Conservation (phyloP, 306 rosid species). For the Argentina anserina region DNA sequence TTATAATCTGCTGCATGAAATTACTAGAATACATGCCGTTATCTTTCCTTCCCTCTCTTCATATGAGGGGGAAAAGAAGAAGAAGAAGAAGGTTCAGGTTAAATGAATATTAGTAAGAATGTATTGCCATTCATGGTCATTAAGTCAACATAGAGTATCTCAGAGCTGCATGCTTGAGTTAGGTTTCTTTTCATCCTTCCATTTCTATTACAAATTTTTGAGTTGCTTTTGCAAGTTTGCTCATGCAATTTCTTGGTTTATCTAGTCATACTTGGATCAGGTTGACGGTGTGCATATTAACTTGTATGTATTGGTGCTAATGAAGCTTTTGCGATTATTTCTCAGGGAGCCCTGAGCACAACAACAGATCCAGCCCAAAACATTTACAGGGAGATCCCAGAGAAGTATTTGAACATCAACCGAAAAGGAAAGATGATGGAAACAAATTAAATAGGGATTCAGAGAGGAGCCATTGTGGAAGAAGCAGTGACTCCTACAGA, state of each 20-base stretch:
- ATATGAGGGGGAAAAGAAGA: no score
- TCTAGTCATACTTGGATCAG: not conserved
- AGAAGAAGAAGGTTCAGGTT: not conserved
- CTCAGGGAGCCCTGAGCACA: constrained; percentile 64
- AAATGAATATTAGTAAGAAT: not conserved
- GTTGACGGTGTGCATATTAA: not conserved
- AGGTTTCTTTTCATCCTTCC: not conserved
- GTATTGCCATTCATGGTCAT: not conserved
- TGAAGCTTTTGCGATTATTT: constrained; percentile 6
- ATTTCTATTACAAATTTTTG: not conserved
- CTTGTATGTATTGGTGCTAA: constrained; percentile 16
- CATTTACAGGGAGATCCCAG: constrained; percentile 35
- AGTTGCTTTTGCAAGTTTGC: not conserved
- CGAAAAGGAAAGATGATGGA: constrained; percentile 49
- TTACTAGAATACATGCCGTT: not conserved
- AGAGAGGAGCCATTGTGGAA: constrained; percentile 43
- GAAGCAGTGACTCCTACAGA: constrained; percentile 57
- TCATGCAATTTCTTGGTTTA: not conserved
- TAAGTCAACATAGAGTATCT: not conserved
- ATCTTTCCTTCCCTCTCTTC: not conserved
- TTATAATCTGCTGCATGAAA: not conserved
- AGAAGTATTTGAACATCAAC: constrained; percentile 41
- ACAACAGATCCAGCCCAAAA: constrained; percentile 51
- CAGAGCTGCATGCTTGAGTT: not conserved
- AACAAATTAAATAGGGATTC: constrained; percentile 54